Conservation (phyloP, 2,329 filamentous ascomycete species). For the Didymella lethalis region DNA sequence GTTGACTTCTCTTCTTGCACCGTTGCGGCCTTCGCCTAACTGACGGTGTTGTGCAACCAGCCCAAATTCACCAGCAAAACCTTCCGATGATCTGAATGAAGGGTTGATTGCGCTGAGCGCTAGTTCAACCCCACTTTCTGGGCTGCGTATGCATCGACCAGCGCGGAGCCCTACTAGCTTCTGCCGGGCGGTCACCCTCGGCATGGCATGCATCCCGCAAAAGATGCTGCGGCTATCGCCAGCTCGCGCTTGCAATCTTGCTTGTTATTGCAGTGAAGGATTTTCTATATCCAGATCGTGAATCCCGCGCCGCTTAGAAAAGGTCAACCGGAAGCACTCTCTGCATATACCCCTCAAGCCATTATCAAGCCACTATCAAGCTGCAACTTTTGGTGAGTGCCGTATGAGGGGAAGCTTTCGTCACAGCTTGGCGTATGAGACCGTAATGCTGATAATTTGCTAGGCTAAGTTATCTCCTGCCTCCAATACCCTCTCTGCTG, state of each 20-base stretch:
- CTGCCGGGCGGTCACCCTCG: constrained; percentile 32
- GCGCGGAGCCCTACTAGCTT: constrained; percentile 16
- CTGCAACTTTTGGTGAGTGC: constrained; percentile 13
- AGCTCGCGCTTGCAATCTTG: constrained; percentile 15
- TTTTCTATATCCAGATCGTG: constrained; percentile 12
- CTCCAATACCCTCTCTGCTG: background rate
- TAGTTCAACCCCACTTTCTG: constrained; percentile 24
- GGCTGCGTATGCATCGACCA: constrained; percentile 15
- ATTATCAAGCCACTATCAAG: constrained; percentile 8
- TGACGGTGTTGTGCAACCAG: constrained; percentile 9
- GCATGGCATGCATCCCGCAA: constrained; percentile 3
- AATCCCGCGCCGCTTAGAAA: constrained; percentile 7
- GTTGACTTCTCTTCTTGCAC: background rate
- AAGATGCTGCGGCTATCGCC: constrained; percentile 18
- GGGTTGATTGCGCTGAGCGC: constrained; percentile 4
- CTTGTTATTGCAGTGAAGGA: constrained; percentile 6
- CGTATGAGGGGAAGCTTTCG: constrained; percentile 1
- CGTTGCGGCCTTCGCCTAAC: background rate
- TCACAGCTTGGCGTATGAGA: constrained; percentile 10
- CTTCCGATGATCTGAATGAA: constrained; percentile 25
- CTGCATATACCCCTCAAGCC: constrained; percentile 6
- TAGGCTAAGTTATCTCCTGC: constrained; percentile 1
- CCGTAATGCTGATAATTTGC: background rate
- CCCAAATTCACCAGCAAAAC: constrained; percentile 20
- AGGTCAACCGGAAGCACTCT: background rate